Conservation (phyloP, 2,329 filamentous ascomycete species). For the Beauveria sp. region DNA sequence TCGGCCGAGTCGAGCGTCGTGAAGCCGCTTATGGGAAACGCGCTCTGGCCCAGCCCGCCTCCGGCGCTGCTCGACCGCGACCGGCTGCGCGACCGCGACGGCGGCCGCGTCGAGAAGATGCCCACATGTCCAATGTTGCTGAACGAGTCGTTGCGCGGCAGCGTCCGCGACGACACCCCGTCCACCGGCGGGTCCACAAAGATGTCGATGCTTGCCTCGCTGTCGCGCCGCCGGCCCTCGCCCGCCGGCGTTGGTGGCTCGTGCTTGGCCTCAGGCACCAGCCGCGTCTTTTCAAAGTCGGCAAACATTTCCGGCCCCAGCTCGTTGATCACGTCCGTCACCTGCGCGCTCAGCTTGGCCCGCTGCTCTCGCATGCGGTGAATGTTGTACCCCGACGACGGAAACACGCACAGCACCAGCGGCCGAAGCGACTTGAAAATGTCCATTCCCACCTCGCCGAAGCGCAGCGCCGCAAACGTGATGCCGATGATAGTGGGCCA, state of each 20-base stretch:
- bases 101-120: slow-evolving; percentile 82
- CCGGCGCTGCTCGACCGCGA: slow-evolving; percentile 64
- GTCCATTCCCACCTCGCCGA: slow-evolving; percentile 98
- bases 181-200: slow-evolving; percentile 32
- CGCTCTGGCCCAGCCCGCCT: slow-evolving; percentile 51
- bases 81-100: slow-evolving; percentile 68
- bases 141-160: slow-evolving; percentile 87
- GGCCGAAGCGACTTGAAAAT: slow-evolving; percentile 92
- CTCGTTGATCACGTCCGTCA: slow-evolving; percentile 89
- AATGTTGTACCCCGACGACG: slow-evolving; percentile 76
- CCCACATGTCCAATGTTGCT: slow-evolving; percentile 80
- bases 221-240: slow-evolving; percentile 38
- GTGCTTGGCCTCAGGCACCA: slow-evolving; percentile 50
- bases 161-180: slow-evolving; percentile 36
- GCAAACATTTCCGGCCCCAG: slow-evolving; percentile 93
- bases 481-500: slow-evolving; percentile 78
- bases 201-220: slow-evolving; percentile 37
- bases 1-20: slow-evolving; percentile 59
- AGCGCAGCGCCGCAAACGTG: slow-evolving; percentile 87
- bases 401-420: slow-evolving; percentile 76
- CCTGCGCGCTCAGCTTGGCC: slow-evolving; percentile 67
- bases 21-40: slow-evolving; percentile 62
- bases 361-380: slow-evolving; percentile 67
- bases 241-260: slow-evolving; percentile 23
- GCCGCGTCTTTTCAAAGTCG: slow-evolving; percentile 77